Conservation (phyloP, 2,329 filamentous ascomycete genomes). For the Dryadomyces quercus-mongolicae region DNA sequence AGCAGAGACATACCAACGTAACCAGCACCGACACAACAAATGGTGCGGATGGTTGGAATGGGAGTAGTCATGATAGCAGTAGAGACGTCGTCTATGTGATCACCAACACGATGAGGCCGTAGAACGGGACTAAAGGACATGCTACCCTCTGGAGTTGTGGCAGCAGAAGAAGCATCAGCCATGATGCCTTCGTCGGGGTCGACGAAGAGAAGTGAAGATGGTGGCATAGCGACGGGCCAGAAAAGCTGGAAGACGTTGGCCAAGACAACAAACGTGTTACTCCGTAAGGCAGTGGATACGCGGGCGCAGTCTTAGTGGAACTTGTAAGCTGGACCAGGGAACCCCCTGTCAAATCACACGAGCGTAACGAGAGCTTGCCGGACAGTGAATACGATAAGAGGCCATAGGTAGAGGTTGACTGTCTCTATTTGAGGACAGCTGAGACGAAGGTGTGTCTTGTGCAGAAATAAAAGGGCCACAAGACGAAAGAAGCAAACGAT, state of each 20-base stretch:
- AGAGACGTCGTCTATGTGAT: constrained; percentile 5
- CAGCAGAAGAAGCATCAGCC: constrained; percentile 26
- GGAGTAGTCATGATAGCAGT: background rate
- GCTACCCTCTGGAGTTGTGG: constrained; percentile 31
- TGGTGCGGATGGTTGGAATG: constrained; percentile 33
- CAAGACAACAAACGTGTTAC: background rate
- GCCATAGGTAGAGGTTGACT: no score
- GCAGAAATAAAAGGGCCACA: no score
- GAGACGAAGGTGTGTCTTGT: no score
- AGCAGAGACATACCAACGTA: constrained; percentile 49
- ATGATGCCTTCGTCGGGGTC: constrained; percentile 18
- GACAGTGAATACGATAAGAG: background rate
- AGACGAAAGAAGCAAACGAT: no score
- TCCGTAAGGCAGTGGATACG: background rate
- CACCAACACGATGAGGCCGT: constrained; percentile 16
- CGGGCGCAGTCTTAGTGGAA: background rate
- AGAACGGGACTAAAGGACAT: constrained; percentile 28
- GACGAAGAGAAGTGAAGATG: background rate
- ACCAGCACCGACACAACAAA: constrained; percentile 65
- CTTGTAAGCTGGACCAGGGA: background rate
- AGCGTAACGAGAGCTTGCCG: background rate
- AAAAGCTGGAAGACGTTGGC: background rate
- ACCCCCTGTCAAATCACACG: background rate
- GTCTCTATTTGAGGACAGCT: no score
- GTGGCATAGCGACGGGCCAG: background rate